Percentiles rank a stretch among this genome's conserved stretches.
phyloP scores from a whole-genome alignment of 352 stramenopile species.

The Phytopythium sindhum region DNA sequence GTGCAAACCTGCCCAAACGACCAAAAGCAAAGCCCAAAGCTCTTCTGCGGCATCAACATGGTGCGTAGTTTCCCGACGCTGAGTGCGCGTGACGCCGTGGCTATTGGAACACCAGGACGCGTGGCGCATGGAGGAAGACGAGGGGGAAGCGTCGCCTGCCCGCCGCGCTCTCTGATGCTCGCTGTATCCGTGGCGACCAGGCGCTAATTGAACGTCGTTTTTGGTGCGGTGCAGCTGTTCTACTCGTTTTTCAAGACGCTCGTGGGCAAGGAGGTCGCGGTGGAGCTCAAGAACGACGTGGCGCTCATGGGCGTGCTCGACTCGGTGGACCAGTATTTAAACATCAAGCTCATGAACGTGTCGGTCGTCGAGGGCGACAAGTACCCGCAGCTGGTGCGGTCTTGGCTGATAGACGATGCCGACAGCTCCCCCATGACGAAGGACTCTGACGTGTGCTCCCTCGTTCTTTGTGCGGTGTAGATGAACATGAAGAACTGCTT shows the following conservation, averaged over 20 bases:
- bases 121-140: too few species aligned
- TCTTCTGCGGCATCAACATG: too few species aligned
- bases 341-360: conserved; percentile 97
- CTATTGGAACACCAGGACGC: too few species aligned
- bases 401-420: too few species aligned
- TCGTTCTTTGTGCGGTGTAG: conserved; percentile 22
- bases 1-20: too few species aligned
- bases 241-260: conserved; percentile 99
- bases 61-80: too few species aligned
- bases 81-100: too few species aligned
- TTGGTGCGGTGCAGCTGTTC: conserved; percentile 84
- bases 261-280: conserved; percentile 95
- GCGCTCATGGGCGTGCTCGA: conserved; percentile 95
- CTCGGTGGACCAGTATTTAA: conserved; percentile 99
- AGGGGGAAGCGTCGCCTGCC: too few species aligned
- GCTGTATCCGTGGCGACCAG: conserved; percentile 17
- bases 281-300: conserved; percentile 99
- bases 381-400: conserved; percentile 97
- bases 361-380: conserved; percentile 94
- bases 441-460: too few species aligned
- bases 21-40: too few species aligned
- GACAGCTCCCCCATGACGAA: too few species aligned
- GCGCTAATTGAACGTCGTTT: conserved; percentile 14
- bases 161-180: neutral
- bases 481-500: conserved; percentile 98